These are phyloP conservation scores for Dictyostelium purpureum DNA, from an alignment of 78 protist species.

Conservation along the genomic window DNA sequence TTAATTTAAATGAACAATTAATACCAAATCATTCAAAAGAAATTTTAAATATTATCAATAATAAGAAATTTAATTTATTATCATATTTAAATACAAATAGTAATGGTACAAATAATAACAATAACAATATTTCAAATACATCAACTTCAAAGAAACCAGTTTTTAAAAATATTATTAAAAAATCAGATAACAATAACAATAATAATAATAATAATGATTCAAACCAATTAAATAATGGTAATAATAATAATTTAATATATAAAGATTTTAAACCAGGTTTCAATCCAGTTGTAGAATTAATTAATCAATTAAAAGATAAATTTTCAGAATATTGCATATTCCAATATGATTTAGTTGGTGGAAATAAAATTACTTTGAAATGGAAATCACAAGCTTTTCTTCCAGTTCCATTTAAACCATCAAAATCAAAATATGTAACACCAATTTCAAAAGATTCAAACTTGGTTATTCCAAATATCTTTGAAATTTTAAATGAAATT, in stretches of 20 bases:
- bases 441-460: constrained; percentile 17
- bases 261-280: constrained; percentile 17
- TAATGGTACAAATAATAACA: neutral
- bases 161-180: neutral
- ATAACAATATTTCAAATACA: neutral
- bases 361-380: constrained; percentile 9
- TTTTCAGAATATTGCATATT: constrained; percentile 27
- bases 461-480: constrained; percentile 6
- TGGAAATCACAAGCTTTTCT: constrained; percentile 2
- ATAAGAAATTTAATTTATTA: neutral
- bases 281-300: neutral
- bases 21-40: constrained; percentile 23
- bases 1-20: neutral
- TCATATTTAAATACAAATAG: neutral
- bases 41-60: constrained; percentile 2
- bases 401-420: constrained; percentile 53
- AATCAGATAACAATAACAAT: neutral
- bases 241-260: no score
- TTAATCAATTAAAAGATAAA: constrained; percentile 1
- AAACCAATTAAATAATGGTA: neutral
- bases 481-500: constrained; percentile 33
- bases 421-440: constrained; percentile 28
- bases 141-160: neutral
- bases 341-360: constrained; percentile 57
- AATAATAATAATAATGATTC: neutral